phyloP scores from a whole-genome alignment of 2,329 filamentous ascomycete species.

The Apiospora phragmitis region DNA sequence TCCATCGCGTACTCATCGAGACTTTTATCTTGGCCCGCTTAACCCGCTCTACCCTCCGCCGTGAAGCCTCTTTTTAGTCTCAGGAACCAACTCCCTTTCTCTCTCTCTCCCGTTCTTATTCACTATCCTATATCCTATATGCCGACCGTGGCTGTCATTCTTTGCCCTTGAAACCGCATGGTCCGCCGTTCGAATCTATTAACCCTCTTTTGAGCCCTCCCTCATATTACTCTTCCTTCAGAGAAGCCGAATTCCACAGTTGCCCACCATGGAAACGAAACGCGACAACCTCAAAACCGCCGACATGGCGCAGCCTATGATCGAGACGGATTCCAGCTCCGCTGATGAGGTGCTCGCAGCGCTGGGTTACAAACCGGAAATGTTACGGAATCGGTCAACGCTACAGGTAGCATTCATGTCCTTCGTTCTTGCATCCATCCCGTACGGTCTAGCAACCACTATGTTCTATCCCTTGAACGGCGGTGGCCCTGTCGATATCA shows the following conservation, averaged over 20 bases:
- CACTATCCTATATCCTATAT: neutral
- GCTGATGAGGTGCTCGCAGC: conserved; percentile 64
- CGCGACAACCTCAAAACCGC: conserved; percentile 9
- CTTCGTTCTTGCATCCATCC: conserved; percentile 73
- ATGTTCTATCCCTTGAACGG: conserved; percentile 66
- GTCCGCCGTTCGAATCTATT: neutral
- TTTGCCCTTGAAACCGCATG: neutral
- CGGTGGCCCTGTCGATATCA: conserved; percentile 68
- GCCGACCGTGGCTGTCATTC: neutral
- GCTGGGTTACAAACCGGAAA: conserved; percentile 67
- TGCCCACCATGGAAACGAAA: conserved; percentile 14
- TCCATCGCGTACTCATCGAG: neutral
- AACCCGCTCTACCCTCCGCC: neutral
- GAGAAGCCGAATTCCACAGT: neutral
- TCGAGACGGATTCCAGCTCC: conserved; percentile 38
- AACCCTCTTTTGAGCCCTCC: neutral
- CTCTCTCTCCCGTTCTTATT: neutral
- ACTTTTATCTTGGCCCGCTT: neutral
- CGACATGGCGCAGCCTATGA: conserved; percentile 19
- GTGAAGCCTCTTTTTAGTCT: conserved; percentile 4
- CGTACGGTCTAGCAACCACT: conserved; percentile 72
- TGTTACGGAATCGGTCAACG: conserved; percentile 65
- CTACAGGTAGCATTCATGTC: conserved; percentile 74
- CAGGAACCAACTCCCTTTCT: neutral
- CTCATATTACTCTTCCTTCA: neutral